Base-by-base conservation (phyloP, 441 rosid genomes). In the Populus hybrid region DNA sequence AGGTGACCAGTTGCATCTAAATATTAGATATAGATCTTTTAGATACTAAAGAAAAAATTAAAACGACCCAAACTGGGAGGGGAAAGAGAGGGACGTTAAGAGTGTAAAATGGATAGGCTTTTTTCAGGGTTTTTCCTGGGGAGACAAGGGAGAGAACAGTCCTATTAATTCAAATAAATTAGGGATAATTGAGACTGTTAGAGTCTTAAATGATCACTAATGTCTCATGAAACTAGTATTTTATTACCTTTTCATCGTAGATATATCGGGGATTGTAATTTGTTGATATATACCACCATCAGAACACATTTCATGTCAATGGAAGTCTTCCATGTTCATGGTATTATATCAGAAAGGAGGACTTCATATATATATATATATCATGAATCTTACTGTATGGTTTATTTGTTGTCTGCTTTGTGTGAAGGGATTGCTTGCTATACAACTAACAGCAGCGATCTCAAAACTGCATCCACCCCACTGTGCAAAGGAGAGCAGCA, bases 401-500 rank as follows among this genome's bases (percentile, higher is more conserved):
- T 30, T 30, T 30, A 30, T 30, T 30, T 30, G 32, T 3, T 30
- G 32, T 30, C 32, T 30, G 32, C 32, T 30, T 30, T 30, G 32
- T 30, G 32, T 30, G 32, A 30, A 30, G 32, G 32, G 32, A 30
- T 30, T 30, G 32, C 32, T 30, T 30, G 32, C 32, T 30, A 30
- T 30, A 30, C 32, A 30, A 30, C 32, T 30, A 30, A 30, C 32
- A 30, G 32, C 32, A 30, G 32, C 32, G 3, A 30, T 30, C 32
- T 30, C 32, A 30, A 83, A 77, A 20, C 80, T 93, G 74, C 97
- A 93, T 75, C 97, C 94, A 67, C 77, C 86, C 1, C 75, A 82
- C n/a, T 90, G 97, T 78, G 87, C 72, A 34, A 72, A 82, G 69
- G 84, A 73, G 5, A 40, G 38, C 6, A 63, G 38, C 0, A 81